Conservation (phyloP, 495 filamentous ascomycete genomes). For the Tuber magnatum region DNA sequence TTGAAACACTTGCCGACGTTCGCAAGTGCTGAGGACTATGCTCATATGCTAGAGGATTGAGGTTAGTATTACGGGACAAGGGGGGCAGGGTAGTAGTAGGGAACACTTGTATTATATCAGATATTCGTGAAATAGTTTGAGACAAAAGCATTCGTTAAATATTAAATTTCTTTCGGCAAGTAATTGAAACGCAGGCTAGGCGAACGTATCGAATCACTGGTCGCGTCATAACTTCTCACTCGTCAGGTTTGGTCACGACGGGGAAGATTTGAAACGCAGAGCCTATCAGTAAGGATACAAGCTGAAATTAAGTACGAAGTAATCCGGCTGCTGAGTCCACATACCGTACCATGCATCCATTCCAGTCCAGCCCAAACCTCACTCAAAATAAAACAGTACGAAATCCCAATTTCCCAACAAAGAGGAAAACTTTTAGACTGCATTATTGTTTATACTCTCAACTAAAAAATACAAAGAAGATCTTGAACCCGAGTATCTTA, state of each 20-base stretch:
- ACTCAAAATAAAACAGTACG: background rate
- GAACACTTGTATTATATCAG: background rate
- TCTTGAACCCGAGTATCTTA: conserved; percentile 24
- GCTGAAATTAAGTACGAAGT: background rate
- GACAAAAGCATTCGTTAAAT: background rate
- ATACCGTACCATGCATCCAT: background rate
- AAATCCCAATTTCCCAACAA: background rate
- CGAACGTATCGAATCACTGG: background rate
- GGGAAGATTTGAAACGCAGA: background rate
- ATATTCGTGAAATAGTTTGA: background rate
- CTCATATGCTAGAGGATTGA: conserved; percentile 57
- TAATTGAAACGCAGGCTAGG: background rate
- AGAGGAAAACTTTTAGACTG: background rate
- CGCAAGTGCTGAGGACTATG: conserved; percentile 89
- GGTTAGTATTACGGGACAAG: background rate
- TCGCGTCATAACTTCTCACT: background rate
- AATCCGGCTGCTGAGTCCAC: background rate
- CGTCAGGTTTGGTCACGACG: background rate
- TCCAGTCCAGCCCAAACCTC: background rate
- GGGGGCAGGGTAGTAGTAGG: background rate
- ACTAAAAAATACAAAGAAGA: background rate
- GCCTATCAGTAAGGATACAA: background rate
- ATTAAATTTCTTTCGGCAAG: background rate
- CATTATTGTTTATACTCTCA: background rate
- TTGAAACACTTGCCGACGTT: conserved; percentile 84